phyloP scores from a whole-genome alignment of 1,284 basidiomycete genomes.

The Trichosporon coremiiforme region DNA sequence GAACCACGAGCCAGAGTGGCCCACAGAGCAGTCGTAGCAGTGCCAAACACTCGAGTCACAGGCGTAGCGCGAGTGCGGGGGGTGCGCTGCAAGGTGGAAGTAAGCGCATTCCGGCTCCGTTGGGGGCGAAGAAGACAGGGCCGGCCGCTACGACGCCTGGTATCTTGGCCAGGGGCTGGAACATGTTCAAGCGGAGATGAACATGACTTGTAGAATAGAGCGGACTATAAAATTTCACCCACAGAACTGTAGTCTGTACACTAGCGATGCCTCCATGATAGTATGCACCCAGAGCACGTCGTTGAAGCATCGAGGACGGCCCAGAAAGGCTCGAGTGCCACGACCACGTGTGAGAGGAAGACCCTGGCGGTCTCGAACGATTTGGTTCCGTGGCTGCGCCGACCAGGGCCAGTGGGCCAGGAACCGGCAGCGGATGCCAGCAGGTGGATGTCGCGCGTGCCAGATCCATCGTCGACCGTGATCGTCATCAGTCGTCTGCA shows the following conservation, averaged over 20 bases:
- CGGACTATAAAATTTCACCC: background rate
- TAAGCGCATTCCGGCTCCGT: background rate
- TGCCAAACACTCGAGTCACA: background rate
- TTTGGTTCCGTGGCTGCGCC: background rate
- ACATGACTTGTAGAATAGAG: background rate
- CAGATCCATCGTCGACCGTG: background rate
- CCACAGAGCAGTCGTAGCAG: background rate
- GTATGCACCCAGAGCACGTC: background rate
- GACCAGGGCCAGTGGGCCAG: background rate
- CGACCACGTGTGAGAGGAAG: background rate
- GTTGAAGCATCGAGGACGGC: background rate
- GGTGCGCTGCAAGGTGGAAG: background rate
- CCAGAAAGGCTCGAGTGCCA: background rate
- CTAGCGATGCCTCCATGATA: background rate
- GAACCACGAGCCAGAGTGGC: background rate
- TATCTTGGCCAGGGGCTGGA: background rate
- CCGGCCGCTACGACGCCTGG: background rate
- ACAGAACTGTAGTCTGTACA: background rate
- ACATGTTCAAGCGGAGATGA: background rate
- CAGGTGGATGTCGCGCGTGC: background rate
- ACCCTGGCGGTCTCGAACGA: background rate
- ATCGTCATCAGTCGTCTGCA: conserved; percentile 11
- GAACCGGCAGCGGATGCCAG: conserved; percentile 6
- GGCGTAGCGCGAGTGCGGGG: background rate
- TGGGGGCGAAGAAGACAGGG: background rate